Base-by-base conservation (phyloP, 257 asterid genomes). In the Osmanthus fragrans region DNA sequence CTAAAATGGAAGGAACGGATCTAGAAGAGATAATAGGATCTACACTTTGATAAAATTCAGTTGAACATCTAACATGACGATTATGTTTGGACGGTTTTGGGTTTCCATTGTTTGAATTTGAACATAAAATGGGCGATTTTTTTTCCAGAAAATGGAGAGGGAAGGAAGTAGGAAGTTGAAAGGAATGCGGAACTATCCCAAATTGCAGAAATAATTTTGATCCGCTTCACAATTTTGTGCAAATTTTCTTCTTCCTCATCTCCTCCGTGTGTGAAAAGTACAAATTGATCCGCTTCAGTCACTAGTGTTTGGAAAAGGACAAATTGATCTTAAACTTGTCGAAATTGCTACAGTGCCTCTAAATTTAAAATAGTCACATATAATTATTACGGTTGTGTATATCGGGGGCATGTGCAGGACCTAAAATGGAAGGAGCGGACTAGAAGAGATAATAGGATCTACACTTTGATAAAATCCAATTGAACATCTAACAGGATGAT, bases 401-500 rank as follows among this genome's bases (percentile, higher is more conserved):
- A 30, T 30, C 3, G 32, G 1, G 32, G 32, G 32, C 32, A 30
- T 30, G 32, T 1, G 32, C 32, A 30, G 32, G 32, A 30, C 32
- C 32, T n/a, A 27, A n/a, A 21, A 10, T 56, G 5, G n/a, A 88
- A 79, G 94, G 88, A 77, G 90, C 67, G 51, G 92, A 60, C 97
- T 89, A 45, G 88, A 76, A 30, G 87, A 79, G 70, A 83, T 75
- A 42, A 89, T 82, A 66, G 86, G 87, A 77, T 88, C 94, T 71
- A 88, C 84, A 72, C 84, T 82, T 51, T 92, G 85, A 85, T 94
- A 94, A 79, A 91, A 85, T 80, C 94, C 97, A 58, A 87, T n/a
- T 18, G 92, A 83, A 93, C 90, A 76, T 92, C 96, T 71, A 97
- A 88, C 32, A 97, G 92, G 70, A 94, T 88, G 79, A 94, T 92